phyloP scores from a whole-genome alignment of 345 rosid genomes.

The Geranium brycei region DNA sequence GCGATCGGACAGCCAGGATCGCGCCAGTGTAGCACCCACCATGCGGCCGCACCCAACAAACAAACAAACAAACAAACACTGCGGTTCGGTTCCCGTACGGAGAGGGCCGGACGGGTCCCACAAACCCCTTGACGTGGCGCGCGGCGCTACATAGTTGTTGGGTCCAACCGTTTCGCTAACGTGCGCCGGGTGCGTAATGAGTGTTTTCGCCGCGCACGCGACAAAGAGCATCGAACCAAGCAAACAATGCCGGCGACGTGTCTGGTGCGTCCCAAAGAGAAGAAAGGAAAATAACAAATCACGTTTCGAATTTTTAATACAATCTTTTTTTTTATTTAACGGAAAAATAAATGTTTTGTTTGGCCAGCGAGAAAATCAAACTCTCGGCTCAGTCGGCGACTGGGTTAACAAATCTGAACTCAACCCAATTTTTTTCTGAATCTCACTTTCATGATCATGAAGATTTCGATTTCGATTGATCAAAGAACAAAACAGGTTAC shows the following conservation, averaged over 20 bases:
- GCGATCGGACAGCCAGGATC: conserved; percentile 7
- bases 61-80: not conserved
- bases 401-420: not conserved
- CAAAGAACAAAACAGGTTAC: not conserved
- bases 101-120: not conserved
- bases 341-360: not conserved
- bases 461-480: not conserved
- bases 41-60: not conserved
- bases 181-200: conserved; percentile 6
- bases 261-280: conserved; percentile 18
- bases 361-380: not conserved
- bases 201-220: conserved; percentile 4
- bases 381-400: not conserved
- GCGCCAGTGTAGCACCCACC: not conserved
- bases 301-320: not conserved
- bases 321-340: no score
- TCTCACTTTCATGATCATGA: not conserved
- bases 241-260: conserved; percentile 37
- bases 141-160: not conserved
- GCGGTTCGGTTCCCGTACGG: not conserved
- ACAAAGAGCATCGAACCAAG: conserved; percentile 3
- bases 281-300: not conserved
- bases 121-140: not conserved
- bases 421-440: no score
- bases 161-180: not conserved